A percentile compares a stretch with the other conserved stretches of the same genome.
These are phyloP conservation scores for Thelephora aurantiotincta DNA, from an alignment of 768 basidiomycete genomes.

Conservation along the genomic window DNA sequence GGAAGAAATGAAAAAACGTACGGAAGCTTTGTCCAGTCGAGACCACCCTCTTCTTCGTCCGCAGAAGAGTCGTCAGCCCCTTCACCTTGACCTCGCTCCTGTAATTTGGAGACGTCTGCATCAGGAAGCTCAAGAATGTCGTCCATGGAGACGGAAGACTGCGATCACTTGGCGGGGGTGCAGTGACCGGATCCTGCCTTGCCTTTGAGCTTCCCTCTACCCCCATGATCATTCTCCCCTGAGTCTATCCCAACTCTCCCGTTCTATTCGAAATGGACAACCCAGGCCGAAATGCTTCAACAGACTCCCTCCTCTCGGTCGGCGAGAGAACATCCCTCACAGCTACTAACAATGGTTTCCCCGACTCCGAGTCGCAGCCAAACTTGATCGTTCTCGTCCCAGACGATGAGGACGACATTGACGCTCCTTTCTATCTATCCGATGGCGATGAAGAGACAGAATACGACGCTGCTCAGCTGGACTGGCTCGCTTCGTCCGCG, in stretches of 20 bases:
- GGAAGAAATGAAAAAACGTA: conserved; percentile 16
- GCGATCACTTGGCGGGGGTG: too few species aligned
- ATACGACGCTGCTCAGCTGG: conserved; percentile 11
- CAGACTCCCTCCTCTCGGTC: background rate
- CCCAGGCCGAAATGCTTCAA: background rate
- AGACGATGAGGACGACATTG: conserved; percentile 27
- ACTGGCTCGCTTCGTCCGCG: conserved; percentile 19
- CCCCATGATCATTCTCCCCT: too few species aligned
- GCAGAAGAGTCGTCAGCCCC: conserved; percentile 37
- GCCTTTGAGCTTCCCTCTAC: too few species aligned
- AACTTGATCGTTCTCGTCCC: conserved; percentile 39
- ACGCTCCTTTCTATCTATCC: conserved; percentile 17
- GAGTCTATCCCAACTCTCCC: background rate
- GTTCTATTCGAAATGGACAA: background rate
- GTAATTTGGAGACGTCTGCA: conserved; percentile 14
- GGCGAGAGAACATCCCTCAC: background rate
- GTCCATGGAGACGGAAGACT: conserved; percentile 32
- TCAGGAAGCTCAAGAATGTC: conserved; percentile 39
- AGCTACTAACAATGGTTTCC: background rate
- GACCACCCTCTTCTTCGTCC: conserved; percentile 60
- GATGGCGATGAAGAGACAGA: conserved; percentile 37
- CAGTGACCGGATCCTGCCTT: too few species aligned
- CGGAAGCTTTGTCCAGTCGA: conserved; percentile 78
- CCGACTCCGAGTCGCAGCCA: background rate
- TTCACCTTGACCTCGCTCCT: conserved; percentile 15